A percentile compares a stretch with the other conserved stretches of the same genome.
Conservation (phyloP, 1,139 yeast genomes). For the Pichia terricola region DNA sequence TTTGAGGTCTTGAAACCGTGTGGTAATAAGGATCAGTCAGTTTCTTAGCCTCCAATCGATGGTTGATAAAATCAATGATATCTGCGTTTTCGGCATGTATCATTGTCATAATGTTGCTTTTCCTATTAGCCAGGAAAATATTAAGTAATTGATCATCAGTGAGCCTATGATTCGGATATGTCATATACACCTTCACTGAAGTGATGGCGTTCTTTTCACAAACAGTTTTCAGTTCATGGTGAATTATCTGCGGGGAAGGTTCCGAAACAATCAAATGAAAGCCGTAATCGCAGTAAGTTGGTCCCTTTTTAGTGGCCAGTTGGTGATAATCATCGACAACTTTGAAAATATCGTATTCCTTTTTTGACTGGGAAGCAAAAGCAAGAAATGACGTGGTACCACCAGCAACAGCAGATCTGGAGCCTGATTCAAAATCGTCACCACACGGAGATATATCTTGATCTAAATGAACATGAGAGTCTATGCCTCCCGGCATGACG, state of each 20-base stretch:
- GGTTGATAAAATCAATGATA: constrained; percentile 33
- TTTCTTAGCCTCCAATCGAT: constrained; percentile 29
- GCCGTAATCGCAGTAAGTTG: constrained; percentile 33
- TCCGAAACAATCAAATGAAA: constrained; percentile 32
- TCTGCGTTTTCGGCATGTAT: constrained; percentile 42
- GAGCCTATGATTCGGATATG: constrained; percentile 34
- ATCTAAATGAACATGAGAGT: constrained; percentile 49
- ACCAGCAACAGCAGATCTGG: constrained; percentile 50
- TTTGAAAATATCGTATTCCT: constrained; percentile 21
- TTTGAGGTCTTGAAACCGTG: constrained; percentile 35
- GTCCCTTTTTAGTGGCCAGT: constrained; percentile 8
- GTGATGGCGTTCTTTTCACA: constrained; percentile 30
- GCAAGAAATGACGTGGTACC: constrained; percentile 39
- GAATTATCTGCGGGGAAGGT: constrained; percentile 24
- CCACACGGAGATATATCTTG: constrained; percentile 14
- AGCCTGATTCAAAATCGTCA: constrained; percentile 52
- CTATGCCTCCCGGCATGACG: constrained; percentile 41
- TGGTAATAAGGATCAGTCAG: constrained; percentile 35
- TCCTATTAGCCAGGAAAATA: constrained; percentile 31
- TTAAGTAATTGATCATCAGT: constrained; percentile 32
- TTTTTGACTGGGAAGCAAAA: constrained; percentile 33
- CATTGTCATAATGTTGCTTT: constrained; percentile 35
- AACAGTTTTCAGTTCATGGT: constrained; percentile 21
- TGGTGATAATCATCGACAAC: constrained; percentile 27
- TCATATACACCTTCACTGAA: constrained; percentile 38